Percentiles rank a stretch among this genome's conserved stretches.
These are phyloP conservation scores for Gomphus bonarii DNA, from an alignment of 1,284 basidiomycete genomes.

Conservation along the genomic window DNA sequence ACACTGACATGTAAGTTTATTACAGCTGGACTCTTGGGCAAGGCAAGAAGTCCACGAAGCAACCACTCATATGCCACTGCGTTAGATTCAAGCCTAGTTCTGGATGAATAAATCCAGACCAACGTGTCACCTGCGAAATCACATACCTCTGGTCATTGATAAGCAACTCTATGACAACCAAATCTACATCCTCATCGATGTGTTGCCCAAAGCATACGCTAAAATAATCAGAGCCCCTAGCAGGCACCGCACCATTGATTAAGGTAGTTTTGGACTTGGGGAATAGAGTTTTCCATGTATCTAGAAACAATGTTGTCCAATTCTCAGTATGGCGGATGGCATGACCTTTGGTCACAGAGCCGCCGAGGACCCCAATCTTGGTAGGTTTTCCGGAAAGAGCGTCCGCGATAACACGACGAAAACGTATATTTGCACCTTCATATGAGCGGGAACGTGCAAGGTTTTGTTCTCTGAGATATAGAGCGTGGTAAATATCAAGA, in stretches of 20 bases:
- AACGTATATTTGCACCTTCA: constrained; percentile 14
- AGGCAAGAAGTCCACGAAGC: constrained; percentile 11
- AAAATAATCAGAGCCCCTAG: constrained; percentile 14
- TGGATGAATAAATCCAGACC: background rate
- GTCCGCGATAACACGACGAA: constrained; percentile 14
- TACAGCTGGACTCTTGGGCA: constrained; percentile 15
- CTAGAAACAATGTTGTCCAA: constrained; percentile 11
- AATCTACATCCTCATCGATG: constrained; percentile 14
- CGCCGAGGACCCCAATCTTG: constrained; percentile 14
- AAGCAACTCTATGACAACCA: constrained; percentile 15
- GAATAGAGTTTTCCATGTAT: constrained; percentile 13
- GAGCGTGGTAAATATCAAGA: background rate
- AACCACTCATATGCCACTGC: constrained; percentile 14
- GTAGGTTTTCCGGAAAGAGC: constrained; percentile 14
- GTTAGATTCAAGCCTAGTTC: constrained; percentile 10
- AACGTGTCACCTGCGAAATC: background rate
- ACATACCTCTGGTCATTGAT: constrained; percentile 15
- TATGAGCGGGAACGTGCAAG: constrained; percentile 15
- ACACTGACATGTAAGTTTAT: constrained; percentile 13
- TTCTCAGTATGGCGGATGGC: constrained; percentile 11
- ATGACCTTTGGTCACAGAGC: constrained; percentile 15
- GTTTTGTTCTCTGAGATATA: constrained; percentile 11
- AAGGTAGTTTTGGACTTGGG: constrained; percentile 8
- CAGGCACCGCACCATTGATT: constrained; percentile 15
- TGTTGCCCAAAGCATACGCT: constrained; percentile 15